Percentiles rank a stretch among this genome's conserved stretches.
Evolutionary conservation across 768 basidiomycete species (phyloP).

Genomic region (Plicaturopsis crispa): DNA sequence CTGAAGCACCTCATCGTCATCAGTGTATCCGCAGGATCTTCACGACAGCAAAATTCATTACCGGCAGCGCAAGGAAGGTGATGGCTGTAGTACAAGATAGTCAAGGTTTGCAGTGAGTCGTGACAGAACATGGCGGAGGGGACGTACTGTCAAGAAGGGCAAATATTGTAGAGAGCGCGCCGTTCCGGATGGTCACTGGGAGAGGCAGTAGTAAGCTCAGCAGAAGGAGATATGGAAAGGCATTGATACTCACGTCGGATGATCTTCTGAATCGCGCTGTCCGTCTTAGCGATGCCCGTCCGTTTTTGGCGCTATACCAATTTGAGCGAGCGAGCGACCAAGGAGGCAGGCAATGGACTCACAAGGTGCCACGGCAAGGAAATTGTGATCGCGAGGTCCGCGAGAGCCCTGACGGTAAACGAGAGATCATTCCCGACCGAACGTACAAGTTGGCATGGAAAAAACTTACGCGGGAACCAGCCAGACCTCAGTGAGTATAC

Average conservation of each 20-base stretch:
- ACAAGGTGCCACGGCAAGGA: constrained; percentile 38
- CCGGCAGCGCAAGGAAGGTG: constrained; percentile 29
- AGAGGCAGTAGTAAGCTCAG: no score
- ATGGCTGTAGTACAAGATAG: constrained; percentile 32
- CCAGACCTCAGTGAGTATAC: no score
- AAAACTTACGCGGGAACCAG: no score
- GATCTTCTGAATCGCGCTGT: constrained; percentile 34
- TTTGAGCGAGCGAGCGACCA: not conserved
- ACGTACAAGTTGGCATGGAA: constrained; percentile 13
- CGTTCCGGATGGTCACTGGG: no score
- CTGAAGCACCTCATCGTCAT: not conserved
- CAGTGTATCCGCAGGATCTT: constrained; percentile 13
- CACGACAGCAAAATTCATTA: constrained; percentile 20
- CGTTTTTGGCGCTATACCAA: constrained; percentile 27
- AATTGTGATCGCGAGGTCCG: constrained; percentile 34
- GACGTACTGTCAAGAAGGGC: no score
- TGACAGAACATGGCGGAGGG: not conserved
- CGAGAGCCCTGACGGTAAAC: constrained; percentile 17
- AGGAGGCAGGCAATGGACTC: constrained; percentile 7
- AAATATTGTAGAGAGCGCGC: no score
- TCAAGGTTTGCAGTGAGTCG: constrained; percentile 5
- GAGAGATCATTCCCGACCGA: not conserved
- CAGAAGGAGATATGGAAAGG: no score
- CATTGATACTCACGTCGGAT: constrained; percentile 27
- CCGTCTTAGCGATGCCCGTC: constrained; percentile 33